These are phyloP conservation scores for Ilex paraguariensis DNA, from an alignment of 305 asterid genomes.

Conservation along the genomic window DNA sequence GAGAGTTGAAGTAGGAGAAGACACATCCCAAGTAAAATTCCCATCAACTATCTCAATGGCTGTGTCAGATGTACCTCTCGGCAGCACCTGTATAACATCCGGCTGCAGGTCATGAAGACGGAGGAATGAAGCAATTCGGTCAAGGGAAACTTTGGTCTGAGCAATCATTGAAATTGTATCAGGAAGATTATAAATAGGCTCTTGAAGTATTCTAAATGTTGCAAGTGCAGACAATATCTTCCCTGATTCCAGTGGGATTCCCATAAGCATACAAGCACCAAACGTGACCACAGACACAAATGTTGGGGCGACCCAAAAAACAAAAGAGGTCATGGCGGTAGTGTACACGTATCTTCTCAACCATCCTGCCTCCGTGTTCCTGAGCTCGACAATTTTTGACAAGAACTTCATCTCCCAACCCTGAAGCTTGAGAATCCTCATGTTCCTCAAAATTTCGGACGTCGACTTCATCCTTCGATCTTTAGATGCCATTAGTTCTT, in stretches of 20 bases:
- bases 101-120: neutral
- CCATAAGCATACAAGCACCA: neutral
- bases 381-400: neutral
- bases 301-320: slow-evolving; percentile 1
- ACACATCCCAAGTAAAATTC: slow-evolving; percentile 2
- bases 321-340: neutral
- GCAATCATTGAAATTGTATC: slow-evolving; percentile 5
- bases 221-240: slow-evolving; percentile 2
- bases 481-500: neutral
- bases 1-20: slow-evolving; percentile 1
- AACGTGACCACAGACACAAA: slow-evolving; percentile 1
- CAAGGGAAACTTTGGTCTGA: slow-evolving; percentile 8
- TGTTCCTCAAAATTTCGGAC: slow-evolving; percentile 5
- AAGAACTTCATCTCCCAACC: slow-evolving; percentile 9
- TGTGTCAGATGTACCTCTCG: neutral
- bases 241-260: slow-evolving; percentile 6
- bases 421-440: slow-evolving; percentile 8
- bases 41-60: neutral
- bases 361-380: neutral
- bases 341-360: slow-evolving; percentile 1
- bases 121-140: slow-evolving; percentile 1
- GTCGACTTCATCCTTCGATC: slow-evolving; percentile 5
- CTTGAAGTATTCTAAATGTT: slow-evolving; percentile 5
- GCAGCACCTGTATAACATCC: neutral
- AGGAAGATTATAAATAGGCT: slow-evolving; percentile 2